Evolutionary conservation across 2,329 filamentous ascomycete genomes (phyloP), one percentile per base, ranked within the genome.

Genomic region (Fusarium solani-melongenae): DNA sequence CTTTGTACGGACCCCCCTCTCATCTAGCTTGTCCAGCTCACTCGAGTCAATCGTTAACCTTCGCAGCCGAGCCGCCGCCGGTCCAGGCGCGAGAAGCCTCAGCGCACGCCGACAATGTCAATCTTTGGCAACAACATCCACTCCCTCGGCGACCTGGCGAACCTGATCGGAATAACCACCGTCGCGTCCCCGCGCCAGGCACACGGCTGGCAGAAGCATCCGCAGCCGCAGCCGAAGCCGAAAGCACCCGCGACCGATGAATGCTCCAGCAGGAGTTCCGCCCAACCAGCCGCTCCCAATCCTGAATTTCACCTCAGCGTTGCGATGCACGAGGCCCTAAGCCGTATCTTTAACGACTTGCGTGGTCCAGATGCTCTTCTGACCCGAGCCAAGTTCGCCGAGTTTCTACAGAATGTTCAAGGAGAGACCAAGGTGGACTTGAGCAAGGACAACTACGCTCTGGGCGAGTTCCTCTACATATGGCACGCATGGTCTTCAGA

Each of bases 341-440:
- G 84, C 62, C 81, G 80, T 46, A 78, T 90, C 33, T 91, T 87
- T 76, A 79, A 86, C 36, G 78, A 82, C 0, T 70, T 89, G 36
- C 83, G 86, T 53, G 82, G 80, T 7, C 69, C 78, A 17, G 79
- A 82, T 3, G 34, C 62, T 1, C 36, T 67, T 7, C 70, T 84
- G 14, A 79, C 82, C 2, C 77, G 60, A 46, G 81, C 82, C 9
- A 81, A 81, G 34, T 85, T 91, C 62, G 76, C 79, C 33, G 75
- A 76, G 6, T 92, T 91, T 77, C 78, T 92, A n/a, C 80, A 82
- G 38, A 76, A 80, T 1, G 82, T 82, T 2, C 90, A 92, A 75
- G 85, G 85, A 34, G 86, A 89, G 63, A 57, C 69, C 14, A 68
- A 75, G 6, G 74, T 83, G 5, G 71, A 78, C 24, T 76, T 85